phyloP scores from a whole-genome alignment of 495 filamentous ascomycete species.

The Pseudevernia furfuracea region DNA sequence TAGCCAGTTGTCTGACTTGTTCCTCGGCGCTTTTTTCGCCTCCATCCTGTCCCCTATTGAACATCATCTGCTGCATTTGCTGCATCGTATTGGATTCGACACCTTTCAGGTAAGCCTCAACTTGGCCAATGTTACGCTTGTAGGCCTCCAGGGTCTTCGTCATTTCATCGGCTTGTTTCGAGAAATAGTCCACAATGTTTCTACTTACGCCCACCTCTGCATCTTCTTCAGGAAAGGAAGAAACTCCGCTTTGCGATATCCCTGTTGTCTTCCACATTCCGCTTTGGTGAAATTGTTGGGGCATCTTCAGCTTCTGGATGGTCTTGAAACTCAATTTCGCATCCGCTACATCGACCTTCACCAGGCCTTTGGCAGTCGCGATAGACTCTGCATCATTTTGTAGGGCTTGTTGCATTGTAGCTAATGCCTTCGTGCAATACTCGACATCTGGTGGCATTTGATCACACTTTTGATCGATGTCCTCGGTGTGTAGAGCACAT shows the following conservation, averaged over 20 bases:
- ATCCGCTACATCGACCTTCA: constrained; percentile 60
- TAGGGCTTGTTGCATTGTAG: constrained; percentile 63
- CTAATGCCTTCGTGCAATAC: constrained; percentile 63
- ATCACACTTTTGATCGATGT: constrained; percentile 52
- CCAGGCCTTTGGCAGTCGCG: constrained; percentile 52
- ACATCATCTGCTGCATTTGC: constrained; percentile 61
- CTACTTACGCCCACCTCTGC: constrained; percentile 38
- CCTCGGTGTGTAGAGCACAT: constrained; percentile 46
- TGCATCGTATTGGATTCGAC: constrained; percentile 63
- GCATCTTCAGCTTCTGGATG: constrained; percentile 67
- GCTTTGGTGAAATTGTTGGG: constrained; percentile 61
- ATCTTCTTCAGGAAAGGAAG: constrained; percentile 48
- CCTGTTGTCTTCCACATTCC: constrained; percentile 45
- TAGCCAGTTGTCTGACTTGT: constrained; percentile 52
- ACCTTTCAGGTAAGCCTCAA: constrained; percentile 71
- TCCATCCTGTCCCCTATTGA: constrained; percentile 46
- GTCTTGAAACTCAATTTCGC: constrained; percentile 67
- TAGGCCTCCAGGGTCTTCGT: constrained; percentile 56
- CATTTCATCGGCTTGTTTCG: constrained; percentile 64
- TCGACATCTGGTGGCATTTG: constrained; percentile 67
- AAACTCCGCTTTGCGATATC: constrained; percentile 13
- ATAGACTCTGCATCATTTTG: constrained; percentile 67
- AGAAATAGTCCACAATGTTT: constrained; percentile 71
- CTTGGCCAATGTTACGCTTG: constrained; percentile 63
- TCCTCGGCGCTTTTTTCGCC: constrained; percentile 39